Evolutionary conservation across 2,329 filamentous ascomycete genomes (phyloP).

Genomic region (Coniochaeta prunicola): DNA sequence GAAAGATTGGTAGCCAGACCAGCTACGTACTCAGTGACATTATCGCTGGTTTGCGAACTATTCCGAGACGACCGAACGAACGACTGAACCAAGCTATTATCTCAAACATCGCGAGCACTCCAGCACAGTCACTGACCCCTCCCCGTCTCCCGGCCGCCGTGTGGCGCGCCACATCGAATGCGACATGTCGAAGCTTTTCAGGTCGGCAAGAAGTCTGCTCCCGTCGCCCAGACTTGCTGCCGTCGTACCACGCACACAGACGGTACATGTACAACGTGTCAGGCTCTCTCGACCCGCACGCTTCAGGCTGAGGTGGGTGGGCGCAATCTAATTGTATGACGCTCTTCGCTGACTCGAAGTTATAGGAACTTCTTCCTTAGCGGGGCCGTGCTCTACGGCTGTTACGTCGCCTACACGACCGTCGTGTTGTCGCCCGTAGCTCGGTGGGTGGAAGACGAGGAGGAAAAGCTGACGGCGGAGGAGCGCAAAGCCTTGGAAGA

Average conservation of each 20-base stretch:
- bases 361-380: constrained; percentile 20
- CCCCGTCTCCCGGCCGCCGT: neutral
- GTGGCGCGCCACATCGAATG: neutral
- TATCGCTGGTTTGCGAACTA: neutral
- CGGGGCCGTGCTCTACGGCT: constrained; percentile 14
- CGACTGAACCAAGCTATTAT: neutral
- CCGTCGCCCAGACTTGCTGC: neutral
- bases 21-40: neutral
- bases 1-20: neutral
- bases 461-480: constrained; percentile 33
- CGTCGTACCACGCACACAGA: constrained; percentile 3
- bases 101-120: neutral
- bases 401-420: constrained; percentile 27
- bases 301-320: constrained; percentile 6
- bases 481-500: constrained; percentile 35
- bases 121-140: neutral
- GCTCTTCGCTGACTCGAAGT: neutral
- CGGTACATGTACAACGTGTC: constrained; percentile 10
- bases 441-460: constrained; percentile 16
- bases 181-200: constrained; percentile 1
- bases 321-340: neutral
- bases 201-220: neutral
- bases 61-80: neutral
- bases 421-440: constrained; percentile 39
- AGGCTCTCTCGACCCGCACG: constrained; percentile 3